Evolutionary conservation across 1,284 basidiomycete species (phyloP).

Genomic region (Jaminaea rosea): DNA sequence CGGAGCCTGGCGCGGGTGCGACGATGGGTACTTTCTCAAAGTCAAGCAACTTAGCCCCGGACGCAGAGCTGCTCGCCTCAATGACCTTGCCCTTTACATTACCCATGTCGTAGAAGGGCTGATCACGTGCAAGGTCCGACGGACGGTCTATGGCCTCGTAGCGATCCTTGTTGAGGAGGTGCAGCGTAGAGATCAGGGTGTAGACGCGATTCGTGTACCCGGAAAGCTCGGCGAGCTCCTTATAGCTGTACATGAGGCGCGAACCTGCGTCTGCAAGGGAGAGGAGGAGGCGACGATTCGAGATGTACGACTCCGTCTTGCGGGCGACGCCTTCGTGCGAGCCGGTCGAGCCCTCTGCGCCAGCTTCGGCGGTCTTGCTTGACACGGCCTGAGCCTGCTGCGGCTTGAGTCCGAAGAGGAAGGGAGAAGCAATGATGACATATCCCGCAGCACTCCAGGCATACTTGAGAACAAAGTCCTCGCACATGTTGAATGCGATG

Average conservation of each 20-base stretch:
- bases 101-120: conserved; percentile 40
- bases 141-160: conserved; percentile 41
- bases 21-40: conserved; percentile 60
- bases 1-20: conserved; percentile 56
- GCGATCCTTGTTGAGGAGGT: conserved; percentile 50
- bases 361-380: conserved; percentile 5
- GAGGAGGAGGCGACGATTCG: conserved; percentile 70
- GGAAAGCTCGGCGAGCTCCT: conserved; percentile 73
- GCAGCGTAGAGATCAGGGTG: conserved; percentile 73
- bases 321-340: conserved; percentile 50
- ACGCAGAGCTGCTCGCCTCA: too few relatives aligned
- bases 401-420: conserved; percentile 25
- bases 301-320: conserved; percentile 72
- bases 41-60: conserved; percentile 20
- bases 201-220: conserved; percentile 73
- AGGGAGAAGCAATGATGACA: conserved; percentile 42
- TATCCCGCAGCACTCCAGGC: conserved; percentile 46
- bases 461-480: conserved; percentile 47
- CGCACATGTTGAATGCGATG: conserved; percentile 42
- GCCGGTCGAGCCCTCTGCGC: conserved; percentile 66
- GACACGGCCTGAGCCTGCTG: neutral
- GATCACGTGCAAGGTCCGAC: conserved; percentile 21
- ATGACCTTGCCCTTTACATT: conserved; percentile 40
- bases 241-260: conserved; percentile 80
- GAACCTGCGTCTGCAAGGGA: conserved; percentile 92